Percentiles rank a stretch among this genome's conserved stretches.
These are phyloP conservation scores for Xylariaceae sp. DNA, from an alignment of 2,329 filamentous ascomycete genomes.

Conservation along the genomic window DNA sequence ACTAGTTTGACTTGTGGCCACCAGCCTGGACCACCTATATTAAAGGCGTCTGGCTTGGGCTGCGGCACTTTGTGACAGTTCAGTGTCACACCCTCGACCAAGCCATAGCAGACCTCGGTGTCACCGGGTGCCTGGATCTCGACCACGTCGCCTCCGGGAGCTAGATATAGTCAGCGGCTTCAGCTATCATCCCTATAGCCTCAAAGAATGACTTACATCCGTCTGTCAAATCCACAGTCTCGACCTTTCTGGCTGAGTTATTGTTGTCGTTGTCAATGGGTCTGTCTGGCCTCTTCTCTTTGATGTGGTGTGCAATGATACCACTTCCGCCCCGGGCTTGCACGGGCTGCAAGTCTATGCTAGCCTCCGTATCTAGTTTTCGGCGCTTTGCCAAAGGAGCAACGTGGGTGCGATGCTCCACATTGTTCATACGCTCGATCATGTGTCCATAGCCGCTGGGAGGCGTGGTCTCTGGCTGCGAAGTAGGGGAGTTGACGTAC, in stretches of 20 bases:
- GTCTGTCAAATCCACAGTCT: constrained; percentile 59
- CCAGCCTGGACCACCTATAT: constrained; percentile 55
- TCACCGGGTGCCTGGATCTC: constrained; percentile 59
- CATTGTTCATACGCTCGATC: constrained; percentile 74
- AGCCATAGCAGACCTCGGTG: constrained; percentile 78
- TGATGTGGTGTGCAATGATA: constrained; percentile 65
- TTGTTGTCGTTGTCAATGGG: constrained; percentile 42
- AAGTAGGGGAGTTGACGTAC: constrained; percentile 13
- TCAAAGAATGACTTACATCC: constrained; percentile 38
- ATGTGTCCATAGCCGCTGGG: constrained; percentile 53
- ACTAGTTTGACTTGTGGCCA: constrained; percentile 76
- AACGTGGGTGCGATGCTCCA: constrained; percentile 61
- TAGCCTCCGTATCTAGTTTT: constrained; percentile 51
- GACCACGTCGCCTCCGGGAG: constrained; percentile 56
- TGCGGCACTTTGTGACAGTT: constrained; percentile 67
- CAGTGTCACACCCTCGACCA: constrained; percentile 65
- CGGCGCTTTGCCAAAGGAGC: constrained; percentile 62
- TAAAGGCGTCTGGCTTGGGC: constrained; percentile 61
- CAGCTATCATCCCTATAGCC: background rate
- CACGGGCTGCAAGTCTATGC: constrained; percentile 39
- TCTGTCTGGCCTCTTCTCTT: constrained; percentile 42
- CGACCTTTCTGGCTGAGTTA: constrained; percentile 28
- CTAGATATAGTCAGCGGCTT: constrained; percentile 26
- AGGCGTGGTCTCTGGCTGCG: constrained; percentile 1
- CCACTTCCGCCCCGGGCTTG: constrained; percentile 51